phyloP scores from a whole-genome alignment of 371 early-diverging fungal genomes.

The Mucor irregularis region DNA sequence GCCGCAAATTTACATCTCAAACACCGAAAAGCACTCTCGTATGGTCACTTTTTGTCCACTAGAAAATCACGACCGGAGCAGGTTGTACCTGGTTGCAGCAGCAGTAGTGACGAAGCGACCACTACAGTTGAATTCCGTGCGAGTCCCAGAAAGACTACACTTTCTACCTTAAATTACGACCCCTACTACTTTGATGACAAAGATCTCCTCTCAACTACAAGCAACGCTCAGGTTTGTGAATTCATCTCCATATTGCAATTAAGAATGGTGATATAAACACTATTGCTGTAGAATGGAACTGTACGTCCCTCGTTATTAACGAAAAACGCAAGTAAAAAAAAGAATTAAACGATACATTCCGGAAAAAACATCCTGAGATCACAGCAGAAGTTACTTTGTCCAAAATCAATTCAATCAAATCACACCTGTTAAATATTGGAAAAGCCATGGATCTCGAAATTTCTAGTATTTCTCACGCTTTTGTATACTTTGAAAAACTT shows the following conservation, averaged over 20 bases:
- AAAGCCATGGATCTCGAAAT: conserved; percentile 73
- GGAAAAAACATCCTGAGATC: conserved; percentile 67
- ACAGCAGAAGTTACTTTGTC: conserved; percentile 70
- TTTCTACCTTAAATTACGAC: background rate
- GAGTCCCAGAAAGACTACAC: background rate
- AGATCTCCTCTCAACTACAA: background rate
- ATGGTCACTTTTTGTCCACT: conserved; percentile 39
- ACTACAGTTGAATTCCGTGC: background rate
- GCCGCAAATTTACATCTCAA: conserved; percentile 29
- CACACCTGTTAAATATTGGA: conserved; percentile 51
- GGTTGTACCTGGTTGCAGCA: background rate
- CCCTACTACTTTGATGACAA: background rate
- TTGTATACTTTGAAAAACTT: conserved; percentile 93
- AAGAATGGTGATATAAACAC: too few species aligned
- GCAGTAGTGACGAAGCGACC: background rate
- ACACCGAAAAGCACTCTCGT: conserved; percentile 37
- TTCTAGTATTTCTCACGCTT: conserved; percentile 86
- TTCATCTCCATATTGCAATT: too few species aligned
- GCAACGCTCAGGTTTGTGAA: too few species aligned
- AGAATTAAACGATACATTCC: conserved; percentile 79
- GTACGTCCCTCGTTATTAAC: background rate
- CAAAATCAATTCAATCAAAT: conserved; percentile 76
- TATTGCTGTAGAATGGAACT: too few species aligned
- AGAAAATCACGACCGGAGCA: background rate
- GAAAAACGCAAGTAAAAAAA: conserved; percentile 38